Evolutionary conservation across 805 yeast species (phyloP), one percentile per base, ranked within the genome.

Genomic region (Starmerella floricola): DNA sequence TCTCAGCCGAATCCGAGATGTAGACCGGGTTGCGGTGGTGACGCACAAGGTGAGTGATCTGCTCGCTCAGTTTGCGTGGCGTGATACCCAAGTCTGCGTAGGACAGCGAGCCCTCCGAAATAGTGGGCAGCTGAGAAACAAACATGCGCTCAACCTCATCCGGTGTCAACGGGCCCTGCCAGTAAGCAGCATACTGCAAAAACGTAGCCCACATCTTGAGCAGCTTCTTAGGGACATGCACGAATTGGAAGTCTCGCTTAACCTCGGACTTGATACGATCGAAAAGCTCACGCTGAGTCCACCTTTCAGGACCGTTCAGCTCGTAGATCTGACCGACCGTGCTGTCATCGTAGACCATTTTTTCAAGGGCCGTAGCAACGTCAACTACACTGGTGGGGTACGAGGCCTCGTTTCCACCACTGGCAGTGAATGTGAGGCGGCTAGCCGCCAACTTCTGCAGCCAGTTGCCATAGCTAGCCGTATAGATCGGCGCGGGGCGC

Each of bases 401-500:
- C 34, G 78, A 61, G 48, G 62, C 66, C 62, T 79, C 79, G 49
- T 73, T 71, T 60, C 74, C 72, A 57, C 71, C 69, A 60, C 80
- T 73, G 38, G 82, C 76, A 42, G 81, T 74, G 65, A 78, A 74
- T 62, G 79, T 72, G 54, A 72, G 68, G 53, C 71, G 68, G 54
- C 71, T 60, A 62, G 74, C 45, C 12, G 73, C 81, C 61, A 73
- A 51, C 57, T 69, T 69, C 62, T 75, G 77, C 54, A 83, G 66
- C 57, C 84, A 73, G 47, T 71, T 66, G 40, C 33, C 31, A 59
- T 80, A 86, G 58, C 78, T 80, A 55, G 78, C 67, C 26, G 91
- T 91, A 57, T 64, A 83, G 74, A 82, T 71, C 38, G 82, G 83
- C 19, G 80, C 76, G 6, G 94, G 94, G 62, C 94, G 76, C 24